Percentiles rank a stretch among this genome's conserved stretches.
phyloP scores from a whole-genome alignment of 495 filamentous ascomycete species.

The Cetradonia linearis region DNA sequence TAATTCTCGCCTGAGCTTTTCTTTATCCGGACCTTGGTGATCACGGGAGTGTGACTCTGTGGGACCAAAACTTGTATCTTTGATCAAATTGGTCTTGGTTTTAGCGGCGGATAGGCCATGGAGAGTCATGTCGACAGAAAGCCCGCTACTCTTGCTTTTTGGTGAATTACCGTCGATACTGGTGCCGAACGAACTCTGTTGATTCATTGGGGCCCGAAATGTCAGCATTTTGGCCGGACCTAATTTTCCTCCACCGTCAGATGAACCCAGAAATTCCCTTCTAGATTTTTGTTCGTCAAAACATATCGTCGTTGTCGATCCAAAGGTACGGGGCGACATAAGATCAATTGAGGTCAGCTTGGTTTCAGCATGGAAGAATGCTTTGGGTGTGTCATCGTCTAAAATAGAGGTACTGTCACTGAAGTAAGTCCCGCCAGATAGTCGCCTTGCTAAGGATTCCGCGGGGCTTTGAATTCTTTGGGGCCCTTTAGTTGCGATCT shows the following conservation, averaged over 20 bases:
- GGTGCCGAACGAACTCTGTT: slow-evolving; percentile 16
- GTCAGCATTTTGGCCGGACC: slow-evolving; percentile 5
- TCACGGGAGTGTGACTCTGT: not conserved
- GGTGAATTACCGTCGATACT: slow-evolving; percentile 20
- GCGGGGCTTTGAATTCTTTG: slow-evolving; percentile 33
- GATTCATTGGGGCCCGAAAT: slow-evolving; percentile 11
- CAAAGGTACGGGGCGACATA: not conserved
- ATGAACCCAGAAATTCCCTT: not conserved
- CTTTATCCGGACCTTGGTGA: not conserved
- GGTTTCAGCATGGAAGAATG: slow-evolving; percentile 17
- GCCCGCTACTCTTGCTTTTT: slow-evolving; percentile 20
- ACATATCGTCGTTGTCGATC: not conserved
- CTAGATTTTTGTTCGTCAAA: not conserved
- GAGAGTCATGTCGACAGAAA: slow-evolving; percentile 21
- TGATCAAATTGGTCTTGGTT: not conserved
- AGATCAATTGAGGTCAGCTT: slow-evolving; percentile 16
- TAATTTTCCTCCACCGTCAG: not conserved
- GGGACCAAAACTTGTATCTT: not conserved
- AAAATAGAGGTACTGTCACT: slow-evolving; percentile 43
- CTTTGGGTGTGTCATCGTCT: slow-evolving; percentile 28
- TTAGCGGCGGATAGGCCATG: slow-evolving; percentile 7
- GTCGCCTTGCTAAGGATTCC: slow-evolving; percentile 34
- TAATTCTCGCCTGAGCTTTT: not conserved
- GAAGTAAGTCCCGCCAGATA: slow-evolving; percentile 38
- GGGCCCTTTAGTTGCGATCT: slow-evolving; percentile 29